Evolutionary conservation across 352 stramenopile genomes (phyloP).

Genomic region (Pythium myriotylum): DNA sequence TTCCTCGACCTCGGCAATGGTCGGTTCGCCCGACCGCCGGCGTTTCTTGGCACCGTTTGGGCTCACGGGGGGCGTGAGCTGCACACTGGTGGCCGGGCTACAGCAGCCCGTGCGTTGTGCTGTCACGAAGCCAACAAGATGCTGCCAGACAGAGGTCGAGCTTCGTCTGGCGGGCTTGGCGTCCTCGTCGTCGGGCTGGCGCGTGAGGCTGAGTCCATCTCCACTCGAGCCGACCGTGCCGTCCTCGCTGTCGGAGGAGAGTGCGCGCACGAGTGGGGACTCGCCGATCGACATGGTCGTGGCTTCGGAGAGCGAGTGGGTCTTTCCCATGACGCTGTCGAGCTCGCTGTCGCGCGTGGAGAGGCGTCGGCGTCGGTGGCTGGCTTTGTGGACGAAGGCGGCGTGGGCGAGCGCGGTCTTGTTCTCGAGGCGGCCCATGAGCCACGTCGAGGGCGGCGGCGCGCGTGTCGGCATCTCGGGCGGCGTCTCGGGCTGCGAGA

Average conservation of each 20-base stretch:
- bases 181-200: slow-evolving; percentile 13
- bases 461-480: not conserved
- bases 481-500: not conserved
- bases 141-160: slow-evolving; percentile 15
- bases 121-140: slow-evolving; percentile 18
- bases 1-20: slow-evolving; percentile 36
- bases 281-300: slow-evolving; percentile 36
- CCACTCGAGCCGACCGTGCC: slow-evolving; percentile 18
- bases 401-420: not conserved
- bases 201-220: slow-evolving; percentile 7
- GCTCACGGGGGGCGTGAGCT: not conserved
- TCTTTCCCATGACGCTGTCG: slow-evolving; percentile 29
- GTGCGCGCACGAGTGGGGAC: slow-evolving; percentile 5
- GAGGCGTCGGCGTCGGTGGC: slow-evolving; percentile 2
- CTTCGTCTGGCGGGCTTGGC: not conserved
- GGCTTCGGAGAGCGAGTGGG: slow-evolving; percentile 53
- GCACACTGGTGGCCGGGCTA: not conserved
- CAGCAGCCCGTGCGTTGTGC: slow-evolving; percentile 19
- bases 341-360: slow-evolving; percentile 11
- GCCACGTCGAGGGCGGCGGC: slow-evolving; percentile 7
- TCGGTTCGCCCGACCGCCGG: not conserved
- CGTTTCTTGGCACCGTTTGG: slow-evolving; percentile 10
- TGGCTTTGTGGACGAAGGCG: not conserved
- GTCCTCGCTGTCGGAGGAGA: slow-evolving; percentile 34
- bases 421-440: slow-evolving; percentile 23